Evolutionary conservation across 768 basidiomycete species (phyloP).

Genomic region (Serpula lacrymans): DNA sequence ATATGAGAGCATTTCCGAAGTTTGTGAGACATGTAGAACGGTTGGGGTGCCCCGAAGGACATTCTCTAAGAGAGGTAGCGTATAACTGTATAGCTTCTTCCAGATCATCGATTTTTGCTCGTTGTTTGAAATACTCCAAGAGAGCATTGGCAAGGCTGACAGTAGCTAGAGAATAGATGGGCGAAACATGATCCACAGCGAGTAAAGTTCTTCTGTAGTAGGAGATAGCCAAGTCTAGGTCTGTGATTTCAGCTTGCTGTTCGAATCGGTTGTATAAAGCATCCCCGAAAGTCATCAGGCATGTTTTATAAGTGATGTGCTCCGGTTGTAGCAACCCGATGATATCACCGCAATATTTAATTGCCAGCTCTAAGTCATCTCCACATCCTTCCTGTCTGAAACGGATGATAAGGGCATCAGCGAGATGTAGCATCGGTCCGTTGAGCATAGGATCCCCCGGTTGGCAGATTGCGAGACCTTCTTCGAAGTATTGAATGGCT

Average conservation of each 20-base stretch:
- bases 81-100: conserved; percentile 18
- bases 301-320: too few species aligned
- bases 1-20: conserved; percentile 13
- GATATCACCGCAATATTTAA: conserved; percentile 17
- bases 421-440: conserved; percentile 3
- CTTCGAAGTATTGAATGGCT: conserved; percentile 13
- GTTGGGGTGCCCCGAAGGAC: conserved; percentile 7
- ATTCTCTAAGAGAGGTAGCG: conserved; percentile 10
- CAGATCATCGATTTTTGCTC: conserved; percentile 11
- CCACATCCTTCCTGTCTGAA: conserved; percentile 6
- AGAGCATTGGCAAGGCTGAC: conserved; percentile 18
- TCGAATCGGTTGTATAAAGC: conserved; percentile 13
- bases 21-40: conserved; percentile 10
- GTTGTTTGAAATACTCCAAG: conserved; percentile 10
- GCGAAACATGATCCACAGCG: conserved; percentile 10
- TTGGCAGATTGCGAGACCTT: conserved; percentile 10
- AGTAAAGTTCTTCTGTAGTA: conserved; percentile 12
- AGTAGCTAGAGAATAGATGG: conserved; percentile 5
- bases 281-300: conserved; percentile 11
- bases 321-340: too few species aligned
- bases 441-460: conserved; percentile 3
- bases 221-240: conserved; percentile 9
- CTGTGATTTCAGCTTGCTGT: conserved; percentile 6
- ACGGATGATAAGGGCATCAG: conserved; percentile 6
- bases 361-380: conserved; percentile 15